phyloP scores from a whole-genome alignment of 306 rosid genomes.

The Ochetophila trinervis region DNA sequence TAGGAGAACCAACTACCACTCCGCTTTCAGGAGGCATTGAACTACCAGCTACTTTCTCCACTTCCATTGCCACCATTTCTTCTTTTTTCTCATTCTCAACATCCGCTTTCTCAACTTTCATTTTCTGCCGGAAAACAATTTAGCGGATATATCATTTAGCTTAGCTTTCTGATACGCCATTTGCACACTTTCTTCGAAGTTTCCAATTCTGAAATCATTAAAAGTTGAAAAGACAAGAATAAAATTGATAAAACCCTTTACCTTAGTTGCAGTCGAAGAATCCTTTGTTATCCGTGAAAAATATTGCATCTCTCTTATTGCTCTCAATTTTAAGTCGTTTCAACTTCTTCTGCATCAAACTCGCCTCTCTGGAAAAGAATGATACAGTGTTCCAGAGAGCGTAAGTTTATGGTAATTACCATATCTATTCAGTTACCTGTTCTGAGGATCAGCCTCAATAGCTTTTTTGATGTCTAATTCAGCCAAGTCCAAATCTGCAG shows the following conservation, averaged over 20 bases:
- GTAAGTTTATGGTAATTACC: background rate
- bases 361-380: conserved; percentile 49
- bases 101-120: no score
- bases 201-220: conserved; percentile 18
- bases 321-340: conserved; percentile 58
- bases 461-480: conserved; percentile 65
- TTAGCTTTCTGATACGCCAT: no score
- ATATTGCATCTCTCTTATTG: conserved; percentile 59
- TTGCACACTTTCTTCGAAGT: conserved; percentile 32
- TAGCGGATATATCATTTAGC: no score
- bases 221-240: no score
- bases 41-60: no score
- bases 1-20: conserved; percentile 22
- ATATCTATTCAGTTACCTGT: conserved; percentile 35
- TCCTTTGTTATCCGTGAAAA: conserved; percentile 39
- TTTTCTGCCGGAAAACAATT: no score
- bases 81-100: no score
- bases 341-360: conserved; percentile 48
- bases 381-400: background rate
- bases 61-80: no score
- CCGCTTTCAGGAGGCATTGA: conserved; percentile 22
- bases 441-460: conserved; percentile 60
- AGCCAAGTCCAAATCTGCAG: conserved; percentile 48
- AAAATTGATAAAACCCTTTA: conserved; percentile 11
- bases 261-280: conserved; percentile 35